Base-by-base conservation (phyloP, 345 rosid species). In the Syzygium grande region DNA sequence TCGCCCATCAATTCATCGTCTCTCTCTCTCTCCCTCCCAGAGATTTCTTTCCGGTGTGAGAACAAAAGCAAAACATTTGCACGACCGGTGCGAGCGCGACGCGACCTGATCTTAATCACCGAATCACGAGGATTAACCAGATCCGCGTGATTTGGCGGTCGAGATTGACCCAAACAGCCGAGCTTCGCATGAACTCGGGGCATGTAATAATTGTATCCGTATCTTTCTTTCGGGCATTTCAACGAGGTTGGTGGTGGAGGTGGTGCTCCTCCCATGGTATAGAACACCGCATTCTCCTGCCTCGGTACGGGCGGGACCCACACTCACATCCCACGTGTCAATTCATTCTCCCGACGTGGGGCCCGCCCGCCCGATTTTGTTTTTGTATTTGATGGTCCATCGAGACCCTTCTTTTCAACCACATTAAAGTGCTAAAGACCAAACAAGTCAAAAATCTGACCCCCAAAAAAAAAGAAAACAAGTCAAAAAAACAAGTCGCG, bases 401-500 rank as follows among this genome's bases (percentile, higher is more conserved):
- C 83, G 10, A 19, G 5, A 5, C 38, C 19, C 49, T 73, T 38
- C 80, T 19, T 2, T 22, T 27, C 63, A 73, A 5, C 14, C 83
- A 19, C 83, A 17, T 73, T 34, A 34, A 73, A 73, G 19, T 19
- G 46, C 38, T 19, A 38, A 19, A 73, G 49, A 11, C 27, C 12
- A 7, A 22, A 21, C 10, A 19, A 19, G 11, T 16, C 43, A 34
- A 34, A 34, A 34, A 34, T 34, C 38, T 34, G 38, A 34, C 38
- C 38, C 38, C 38, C 38, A 34, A 34, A 34, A 34, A 34, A 34
- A 34, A 34, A 34, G 2, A 34, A 34, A n/a, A n/a, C n/a, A n/a
- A n/a, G n/a, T n/a, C 9, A 34, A 21, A 34, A 19, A 17, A 5
- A 9, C 6, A 73, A 4, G 43, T 68, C 46, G 0, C 0, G 2